These are phyloP conservation scores for Phlebiopsis gigantea DNA, from an alignment of 768 basidiomycete species.

Conservation along the genomic window DNA sequence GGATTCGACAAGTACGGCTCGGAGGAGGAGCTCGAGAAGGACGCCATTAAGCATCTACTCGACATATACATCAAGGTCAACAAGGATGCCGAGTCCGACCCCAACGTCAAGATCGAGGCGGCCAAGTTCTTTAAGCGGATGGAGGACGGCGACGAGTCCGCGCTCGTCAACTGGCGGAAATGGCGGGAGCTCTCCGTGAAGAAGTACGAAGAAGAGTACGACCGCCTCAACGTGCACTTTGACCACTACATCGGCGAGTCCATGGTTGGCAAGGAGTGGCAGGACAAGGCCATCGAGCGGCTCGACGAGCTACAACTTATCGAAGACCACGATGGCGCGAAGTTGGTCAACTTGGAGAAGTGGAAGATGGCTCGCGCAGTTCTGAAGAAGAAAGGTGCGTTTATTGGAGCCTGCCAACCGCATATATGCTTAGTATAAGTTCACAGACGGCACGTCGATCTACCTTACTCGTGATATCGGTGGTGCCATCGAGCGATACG, in stretches of 20 bases:
- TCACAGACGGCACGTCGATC: constrained; percentile 83
- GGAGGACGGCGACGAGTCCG: constrained; percentile 86
- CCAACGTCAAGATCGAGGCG: constrained; percentile 68
- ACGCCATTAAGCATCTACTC: constrained; percentile 93
- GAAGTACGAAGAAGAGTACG: constrained; percentile 87
- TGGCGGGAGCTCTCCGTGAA: constrained; percentile 91
- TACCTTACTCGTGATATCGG: constrained; percentile 96
- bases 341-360: constrained; percentile 81
- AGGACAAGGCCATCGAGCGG: constrained; percentile 63
- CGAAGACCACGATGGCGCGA: constrained; percentile 73
- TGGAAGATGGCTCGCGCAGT: constrained; percentile 92
- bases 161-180: constrained; percentile 82
- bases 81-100: constrained; percentile 72
- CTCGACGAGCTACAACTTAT: constrained; percentile 72
- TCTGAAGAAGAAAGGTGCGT: constrained; percentile 74
- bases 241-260: constrained; percentile 93
- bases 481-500: constrained; percentile 87
- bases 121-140: constrained; percentile 90
- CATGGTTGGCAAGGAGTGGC: constrained; percentile 65
- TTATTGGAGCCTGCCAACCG: not conserved
- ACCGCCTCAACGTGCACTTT: constrained; percentile 83
- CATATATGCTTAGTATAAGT: not conserved
- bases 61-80: constrained; percentile 94
- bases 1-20: constrained; percentile 93
- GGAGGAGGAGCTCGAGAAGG: constrained; percentile 72